Percentiles rank a stretch among this genome's conserved stretches.
These are phyloP conservation scores for Myxozyma neglecta DNA, from an alignment of 805 yeast species.

Conservation along the genomic window DNA sequence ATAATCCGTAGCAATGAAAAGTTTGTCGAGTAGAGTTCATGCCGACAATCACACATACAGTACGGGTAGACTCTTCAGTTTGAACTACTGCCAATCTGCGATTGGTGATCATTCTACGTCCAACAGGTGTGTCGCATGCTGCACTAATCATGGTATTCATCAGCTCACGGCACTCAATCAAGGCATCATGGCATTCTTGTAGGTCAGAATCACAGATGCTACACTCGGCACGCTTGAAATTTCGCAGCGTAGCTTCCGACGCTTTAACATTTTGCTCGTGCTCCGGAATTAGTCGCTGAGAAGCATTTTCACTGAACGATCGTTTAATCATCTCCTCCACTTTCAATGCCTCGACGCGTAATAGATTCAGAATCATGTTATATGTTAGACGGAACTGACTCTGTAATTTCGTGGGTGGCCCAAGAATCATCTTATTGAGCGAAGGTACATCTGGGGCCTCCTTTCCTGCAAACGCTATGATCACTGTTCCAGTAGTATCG, in stretches of 20 bases:
- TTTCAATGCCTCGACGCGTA: constrained; percentile 88
- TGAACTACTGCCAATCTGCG: constrained; percentile 30
- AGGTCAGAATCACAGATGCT: constrained; percentile 47
- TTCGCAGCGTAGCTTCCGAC: constrained; percentile 50
- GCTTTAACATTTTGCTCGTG: constrained; percentile 66
- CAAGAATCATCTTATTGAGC: constrained; percentile 79
- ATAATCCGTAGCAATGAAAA: constrained; percentile 24
- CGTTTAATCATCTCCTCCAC: constrained; percentile 99
- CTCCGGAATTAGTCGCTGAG: constrained; percentile 83
- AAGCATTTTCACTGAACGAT: constrained; percentile 87
- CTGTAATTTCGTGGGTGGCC: constrained; percentile 83
- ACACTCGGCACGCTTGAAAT: constrained; percentile 41
- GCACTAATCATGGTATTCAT: constrained; percentile 51
- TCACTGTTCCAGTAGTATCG: constrained; percentile 91
- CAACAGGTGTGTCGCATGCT: constrained; percentile 45
- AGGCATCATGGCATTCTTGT: constrained; percentile 47
- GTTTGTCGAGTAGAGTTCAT: constrained; percentile 9
- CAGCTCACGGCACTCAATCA: constrained; percentile 49
- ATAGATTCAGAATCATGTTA: constrained; percentile 87
- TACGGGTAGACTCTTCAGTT: constrained; percentile 23
- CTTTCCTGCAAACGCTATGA: constrained; percentile 65
- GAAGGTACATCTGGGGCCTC: constrained; percentile 36
- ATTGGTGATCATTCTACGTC: constrained; percentile 48
- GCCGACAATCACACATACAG: constrained; percentile 25
- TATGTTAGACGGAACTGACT: constrained; percentile 94